These are phyloP conservation scores for Ampelocalamus luodianensis DNA, from an alignment of 176 grass and related monocot species.

Conservation along the genomic window DNA sequence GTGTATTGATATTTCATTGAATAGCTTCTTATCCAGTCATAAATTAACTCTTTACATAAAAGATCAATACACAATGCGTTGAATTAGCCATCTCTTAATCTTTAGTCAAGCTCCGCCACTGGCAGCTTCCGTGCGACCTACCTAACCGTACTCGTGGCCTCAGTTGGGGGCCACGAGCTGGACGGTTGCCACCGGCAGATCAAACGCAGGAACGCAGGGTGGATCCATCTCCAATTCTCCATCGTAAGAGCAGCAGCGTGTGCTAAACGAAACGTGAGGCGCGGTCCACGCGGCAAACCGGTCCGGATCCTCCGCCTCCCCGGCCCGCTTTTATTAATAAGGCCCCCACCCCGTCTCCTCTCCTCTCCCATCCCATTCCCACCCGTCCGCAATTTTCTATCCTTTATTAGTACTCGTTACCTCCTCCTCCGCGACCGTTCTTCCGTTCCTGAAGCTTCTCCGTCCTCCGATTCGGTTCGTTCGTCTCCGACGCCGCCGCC, in stretches of 20 bases:
- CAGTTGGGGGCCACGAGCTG: not conserved
- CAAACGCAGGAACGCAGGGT: not conserved
- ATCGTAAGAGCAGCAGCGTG: not conserved
- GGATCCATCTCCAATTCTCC: not conserved
- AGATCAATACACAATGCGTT: no score
- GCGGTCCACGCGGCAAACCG: conserved; percentile 36
- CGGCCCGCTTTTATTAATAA: not conserved
- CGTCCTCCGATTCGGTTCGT: not conserved
- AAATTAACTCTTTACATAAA: no score
- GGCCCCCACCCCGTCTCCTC: not conserved
- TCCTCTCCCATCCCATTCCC: not conserved
- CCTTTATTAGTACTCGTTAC: not conserved
- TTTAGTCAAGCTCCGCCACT: no score
- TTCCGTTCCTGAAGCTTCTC: not conserved
- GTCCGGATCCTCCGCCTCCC: not conserved
- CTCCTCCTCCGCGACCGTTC: not conserved
- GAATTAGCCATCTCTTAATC: no score
- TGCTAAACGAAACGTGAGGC: not conserved
- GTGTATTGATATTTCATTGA: no score
- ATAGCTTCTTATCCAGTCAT: no score
- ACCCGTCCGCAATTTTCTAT: not conserved
- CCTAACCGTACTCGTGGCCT: no score
- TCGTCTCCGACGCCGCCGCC: not conserved
- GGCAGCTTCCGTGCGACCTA: no score
- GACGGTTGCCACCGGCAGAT: not conserved